Conservation (phyloP, 1,139 yeast genomes). For the Magnusiomyces clavatus region DNA sequence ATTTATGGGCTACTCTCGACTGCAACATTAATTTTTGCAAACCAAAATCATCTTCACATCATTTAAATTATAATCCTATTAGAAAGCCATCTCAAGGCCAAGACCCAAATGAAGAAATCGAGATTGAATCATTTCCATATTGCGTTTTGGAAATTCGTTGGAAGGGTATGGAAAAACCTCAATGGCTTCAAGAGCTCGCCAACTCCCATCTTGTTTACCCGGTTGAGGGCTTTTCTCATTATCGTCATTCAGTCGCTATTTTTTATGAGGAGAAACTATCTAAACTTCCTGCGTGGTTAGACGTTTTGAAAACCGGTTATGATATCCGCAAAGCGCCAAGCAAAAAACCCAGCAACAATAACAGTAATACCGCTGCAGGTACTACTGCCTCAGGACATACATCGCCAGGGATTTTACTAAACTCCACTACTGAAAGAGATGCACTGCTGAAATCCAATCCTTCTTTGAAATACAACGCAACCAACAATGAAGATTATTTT, state of each 20-base stretch:
- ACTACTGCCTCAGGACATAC: neutral
- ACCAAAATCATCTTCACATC: constrained; percentile 6
- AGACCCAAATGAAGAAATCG: constrained; percentile 21
- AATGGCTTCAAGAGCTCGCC: constrained; percentile 33
- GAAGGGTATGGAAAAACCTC: constrained; percentile 34
- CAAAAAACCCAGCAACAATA: neutral
- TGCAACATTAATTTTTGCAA: constrained; percentile 39
- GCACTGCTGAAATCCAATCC: constrained; percentile 1
- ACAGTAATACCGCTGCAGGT: neutral
- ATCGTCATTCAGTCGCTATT: constrained; percentile 26
- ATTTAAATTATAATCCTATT: neutral
- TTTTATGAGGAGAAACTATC: constrained; percentile 16
- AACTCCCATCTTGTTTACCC: constrained; percentile 34
- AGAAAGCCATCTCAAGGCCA: too few species aligned
- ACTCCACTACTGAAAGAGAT: constrained; percentile 7
- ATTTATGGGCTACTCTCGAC: constrained; percentile 41
- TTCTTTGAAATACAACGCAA: neutral
- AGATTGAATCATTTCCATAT: constrained; percentile 37
- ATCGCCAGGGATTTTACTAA: neutral
- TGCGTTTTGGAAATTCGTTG: constrained; percentile 42
- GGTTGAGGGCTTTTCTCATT: constrained; percentile 31
- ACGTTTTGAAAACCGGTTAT: constrained; percentile 26
- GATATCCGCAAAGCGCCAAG: constrained; percentile 31
- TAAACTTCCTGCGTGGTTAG: constrained; percentile 31
- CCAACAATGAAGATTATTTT: constrained; percentile 4